Evolutionary conservation across 2,329 filamentous ascomycete genomes (phyloP), one percentile per base, ranked within the genome.

Genomic region (Kalaharituber pfeilii): DNA sequence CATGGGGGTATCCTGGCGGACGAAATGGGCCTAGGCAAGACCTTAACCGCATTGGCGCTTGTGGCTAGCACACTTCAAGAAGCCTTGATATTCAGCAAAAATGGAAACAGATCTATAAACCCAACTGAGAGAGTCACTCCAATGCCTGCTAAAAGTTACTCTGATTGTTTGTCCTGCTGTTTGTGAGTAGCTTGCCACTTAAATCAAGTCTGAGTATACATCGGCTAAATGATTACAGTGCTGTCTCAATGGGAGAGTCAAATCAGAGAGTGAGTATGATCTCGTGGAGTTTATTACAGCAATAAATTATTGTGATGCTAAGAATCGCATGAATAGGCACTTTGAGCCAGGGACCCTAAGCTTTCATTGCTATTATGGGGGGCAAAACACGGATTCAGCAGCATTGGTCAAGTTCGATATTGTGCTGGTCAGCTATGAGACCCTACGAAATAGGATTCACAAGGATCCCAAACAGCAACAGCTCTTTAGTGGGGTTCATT

Each of bases 11-110:
- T 89, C 54, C 71, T 88, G 24, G 82, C 81, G 0, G 83, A 86
- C 62, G 83, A 86, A 44, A 91, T 89, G 85, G 85, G 85, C 6
- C 71, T 89, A 9, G 85, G 85, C 7, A 89, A 91, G 68, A 89
- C 85, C 0, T 81, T 94, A 24, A 86, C 88, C 57, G 81, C 84
- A 4, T 72, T 95, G 22, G 78, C 87, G 3, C 73, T 94, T 42
- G 83, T 94, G 61, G 72, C 86, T 11, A n/a, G n/a, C n/a, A n/a
- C n/a, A n/a, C n/a, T n/a, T n/a, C n/a, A n/a, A n/a, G n/a, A n/a
- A n/a, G n/a, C n/a, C n/a, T n/a, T n/a, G n/a, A n/a, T n/a, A n/a
- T n/a, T n/a, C n/a, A n/a, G n/a, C n/a, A n/a, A n/a, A n/a, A n/a
- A n/a, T n/a, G n/a, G n/a, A n/a, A n/a, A n/a, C n/a, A n/a, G n/a